These are phyloP conservation scores for Cryomyces minteri DNA, from an alignment of 495 filamentous ascomycete genomes.

Conservation along the genomic window DNA sequence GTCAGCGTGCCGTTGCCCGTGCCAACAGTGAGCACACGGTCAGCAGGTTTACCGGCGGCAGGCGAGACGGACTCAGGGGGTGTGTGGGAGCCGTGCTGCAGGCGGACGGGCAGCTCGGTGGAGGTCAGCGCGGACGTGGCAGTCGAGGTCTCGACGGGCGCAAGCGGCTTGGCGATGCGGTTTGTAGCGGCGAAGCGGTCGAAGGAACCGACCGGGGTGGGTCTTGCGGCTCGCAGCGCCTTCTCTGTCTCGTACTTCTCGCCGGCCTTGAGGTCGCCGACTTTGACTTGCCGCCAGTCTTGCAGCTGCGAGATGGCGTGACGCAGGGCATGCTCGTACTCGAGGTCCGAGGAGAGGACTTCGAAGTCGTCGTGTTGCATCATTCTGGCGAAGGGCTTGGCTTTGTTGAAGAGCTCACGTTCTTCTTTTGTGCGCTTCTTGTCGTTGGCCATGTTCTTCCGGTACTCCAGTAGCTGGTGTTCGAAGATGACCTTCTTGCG, in stretches of 20 bases:
- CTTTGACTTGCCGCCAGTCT: slow-evolving; percentile 76
- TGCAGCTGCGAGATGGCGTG: slow-evolving; percentile 82
- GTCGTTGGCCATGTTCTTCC: slow-evolving; percentile 68
- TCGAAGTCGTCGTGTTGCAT: slow-evolving; percentile 91
- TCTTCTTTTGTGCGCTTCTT: slow-evolving; percentile 97
- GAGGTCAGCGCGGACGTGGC: slow-evolving; percentile 54
- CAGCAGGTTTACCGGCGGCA: neutral
- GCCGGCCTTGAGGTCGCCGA: slow-evolving; percentile 65
- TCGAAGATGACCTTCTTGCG: slow-evolving; percentile 95
- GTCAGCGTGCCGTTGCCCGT: slow-evolving; percentile 9
- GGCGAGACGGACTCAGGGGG: slow-evolving; percentile 28
- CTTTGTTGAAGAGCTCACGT: slow-evolving; percentile 70
- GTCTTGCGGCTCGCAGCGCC: slow-evolving; percentile 45
- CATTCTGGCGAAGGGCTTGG: slow-evolving; percentile 89
- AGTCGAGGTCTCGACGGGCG: slow-evolving; percentile 48
- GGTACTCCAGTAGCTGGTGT: slow-evolving; percentile 79
- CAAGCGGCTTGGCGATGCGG: slow-evolving; percentile 42
- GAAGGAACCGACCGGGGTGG: slow-evolving; percentile 48
- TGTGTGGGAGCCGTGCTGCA: slow-evolving; percentile 29
- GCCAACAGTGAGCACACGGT: slow-evolving; percentile 11
- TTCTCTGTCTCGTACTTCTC: slow-evolving; percentile 96
- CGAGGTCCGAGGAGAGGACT: slow-evolving; percentile 58
- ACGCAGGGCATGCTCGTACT: slow-evolving; percentile 79
- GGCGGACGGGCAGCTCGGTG: slow-evolving; percentile 39
- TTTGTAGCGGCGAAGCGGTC: slow-evolving; percentile 37